A percentile compares a stretch with the other conserved stretches of the same genome.
These are phyloP conservation scores for Colletotrichum nymphaeae DNA, from an alignment of 2,329 filamentous ascomycete species.

Conservation along the genomic window DNA sequence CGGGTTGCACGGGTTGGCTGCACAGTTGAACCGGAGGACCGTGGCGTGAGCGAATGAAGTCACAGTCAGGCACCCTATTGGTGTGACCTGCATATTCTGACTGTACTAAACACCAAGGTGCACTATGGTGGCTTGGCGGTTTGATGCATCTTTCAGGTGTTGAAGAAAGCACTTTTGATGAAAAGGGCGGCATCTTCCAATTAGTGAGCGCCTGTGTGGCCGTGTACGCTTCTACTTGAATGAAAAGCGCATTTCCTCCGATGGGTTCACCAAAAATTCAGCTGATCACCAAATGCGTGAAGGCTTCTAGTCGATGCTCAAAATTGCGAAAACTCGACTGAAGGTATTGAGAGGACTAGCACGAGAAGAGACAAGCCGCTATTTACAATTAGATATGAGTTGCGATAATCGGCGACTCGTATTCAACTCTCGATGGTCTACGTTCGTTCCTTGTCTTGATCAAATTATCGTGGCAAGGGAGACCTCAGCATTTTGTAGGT, in stretches of 20 bases:
- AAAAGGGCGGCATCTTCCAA: not conserved
- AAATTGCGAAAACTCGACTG: no score
- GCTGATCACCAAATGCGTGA: no score
- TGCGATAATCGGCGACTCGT: not conserved
- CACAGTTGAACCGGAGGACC: not conserved
- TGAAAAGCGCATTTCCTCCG: no score
- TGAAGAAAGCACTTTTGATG: not conserved
- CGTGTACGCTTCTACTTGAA: no score
- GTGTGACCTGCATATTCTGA: not conserved
- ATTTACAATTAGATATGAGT: no score
- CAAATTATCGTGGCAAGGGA: no score
- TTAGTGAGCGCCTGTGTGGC: not conserved
- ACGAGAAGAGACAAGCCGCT: no score
- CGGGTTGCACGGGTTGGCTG: not conserved
- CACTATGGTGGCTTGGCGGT: conserved; percentile 10
- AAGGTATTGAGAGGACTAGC: no score
- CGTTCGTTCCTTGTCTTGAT: no score
- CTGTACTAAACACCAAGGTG: not conserved
- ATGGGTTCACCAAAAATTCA: no score
- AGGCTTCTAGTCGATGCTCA: no score
- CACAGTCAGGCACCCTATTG: conserved; percentile 5
- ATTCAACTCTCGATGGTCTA: not conserved
- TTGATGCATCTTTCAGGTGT: not conserved
- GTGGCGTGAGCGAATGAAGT: conserved; percentile 26
- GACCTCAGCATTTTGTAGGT: not conserved